These are phyloP conservation scores for Geum urbanum DNA, from an alignment of 306 rosid species.

Conservation along the genomic window DNA sequence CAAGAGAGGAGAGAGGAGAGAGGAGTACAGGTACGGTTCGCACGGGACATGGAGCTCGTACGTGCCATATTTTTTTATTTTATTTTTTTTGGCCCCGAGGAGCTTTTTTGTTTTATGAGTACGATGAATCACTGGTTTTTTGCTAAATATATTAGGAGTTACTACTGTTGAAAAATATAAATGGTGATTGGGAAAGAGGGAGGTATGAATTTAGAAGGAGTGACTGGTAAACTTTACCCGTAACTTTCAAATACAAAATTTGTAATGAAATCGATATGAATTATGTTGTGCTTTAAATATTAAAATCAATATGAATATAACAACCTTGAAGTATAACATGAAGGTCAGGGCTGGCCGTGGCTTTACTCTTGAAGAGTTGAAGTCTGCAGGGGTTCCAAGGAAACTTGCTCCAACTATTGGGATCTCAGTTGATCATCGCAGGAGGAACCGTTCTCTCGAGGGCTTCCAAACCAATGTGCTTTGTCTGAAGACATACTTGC, in stretches of 20 bases:
- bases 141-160: neutral
- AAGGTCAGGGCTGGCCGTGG: constrained; percentile 60
- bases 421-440: constrained; percentile 51
- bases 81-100: neutral
- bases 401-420: constrained; percentile 53
- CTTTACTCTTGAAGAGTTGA: constrained; percentile 53
- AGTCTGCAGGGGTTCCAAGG: constrained; percentile 63
- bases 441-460: constrained; percentile 49
- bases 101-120: neutral
- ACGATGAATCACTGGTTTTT: neutral
- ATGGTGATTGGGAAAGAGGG: neutral
- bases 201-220: neutral
- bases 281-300: too few relatives aligned
- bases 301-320: too few relatives aligned
- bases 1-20: too few relatives aligned
- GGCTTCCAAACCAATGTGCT: constrained; percentile 54
- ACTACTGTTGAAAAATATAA: neutral
- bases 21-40: constrained; percentile 9
- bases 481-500: constrained; percentile 57
- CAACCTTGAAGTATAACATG: constrained; percentile 55
- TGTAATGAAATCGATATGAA: neutral
- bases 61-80: neutral
- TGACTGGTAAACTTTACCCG: neutral
- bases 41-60: neutral
- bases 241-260: neutral